phyloP scores from a whole-genome alignment of 331 rosid species.

The Quercus tomentella region DNA sequence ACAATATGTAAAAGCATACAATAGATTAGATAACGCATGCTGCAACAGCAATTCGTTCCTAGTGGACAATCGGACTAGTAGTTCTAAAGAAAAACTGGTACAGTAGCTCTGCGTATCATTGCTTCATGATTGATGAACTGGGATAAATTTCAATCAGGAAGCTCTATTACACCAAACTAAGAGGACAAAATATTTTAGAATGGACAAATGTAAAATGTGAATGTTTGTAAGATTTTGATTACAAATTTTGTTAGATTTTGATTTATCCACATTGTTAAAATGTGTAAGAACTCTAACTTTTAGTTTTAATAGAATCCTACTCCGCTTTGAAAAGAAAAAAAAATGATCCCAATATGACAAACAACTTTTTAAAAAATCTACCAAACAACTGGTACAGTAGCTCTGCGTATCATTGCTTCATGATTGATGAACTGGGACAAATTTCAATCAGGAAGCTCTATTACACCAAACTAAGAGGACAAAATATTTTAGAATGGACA shows the following conservation, averaged over 20 bases:
- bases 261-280: too few species aligned
- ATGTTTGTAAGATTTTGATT: too few species aligned
- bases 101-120: slow-evolving; percentile 2
- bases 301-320: too few species aligned
- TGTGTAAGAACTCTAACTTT: too few species aligned
- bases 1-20: background rate
- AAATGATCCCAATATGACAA: slow-evolving; percentile 44
- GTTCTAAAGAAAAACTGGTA: too few species aligned
- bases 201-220: background rate
- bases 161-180: slow-evolving; percentile 19
- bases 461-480: slow-evolving; percentile 26
- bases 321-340: background rate
- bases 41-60: too few species aligned
- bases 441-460: background rate
- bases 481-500: background rate
- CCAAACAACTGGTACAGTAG: too few species aligned
- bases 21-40: too few species aligned
- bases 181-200: slow-evolving; percentile 12
- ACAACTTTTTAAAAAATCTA: background rate
- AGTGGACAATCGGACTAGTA: too few species aligned
- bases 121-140: slow-evolving; percentile 16
- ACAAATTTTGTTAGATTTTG: background rate
- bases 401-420: slow-evolving; percentile 11
- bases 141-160: slow-evolving; percentile 1
- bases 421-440: slow-evolving; percentile 18